These are phyloP conservation scores for Annulohypoxylon moriforme DNA, from an alignment of 495 filamentous ascomycete species.

Conservation along the genomic window DNA sequence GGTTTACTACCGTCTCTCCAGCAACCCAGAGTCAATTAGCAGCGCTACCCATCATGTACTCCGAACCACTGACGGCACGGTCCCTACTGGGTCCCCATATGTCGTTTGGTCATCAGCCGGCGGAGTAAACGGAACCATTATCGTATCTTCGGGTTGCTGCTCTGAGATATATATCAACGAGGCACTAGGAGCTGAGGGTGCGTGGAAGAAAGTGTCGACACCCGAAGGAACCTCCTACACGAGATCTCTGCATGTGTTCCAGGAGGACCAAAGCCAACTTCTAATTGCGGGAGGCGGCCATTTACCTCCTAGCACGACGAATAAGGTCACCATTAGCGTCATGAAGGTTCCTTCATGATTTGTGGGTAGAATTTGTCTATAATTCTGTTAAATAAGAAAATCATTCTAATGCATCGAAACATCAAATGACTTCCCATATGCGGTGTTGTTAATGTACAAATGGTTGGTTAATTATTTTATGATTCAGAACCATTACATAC, in stretches of 20 bases:
- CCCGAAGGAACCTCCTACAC: slow-evolving; percentile 64
- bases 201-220: slow-evolving; percentile 63
- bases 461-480: background rate
- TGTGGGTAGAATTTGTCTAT: background rate
- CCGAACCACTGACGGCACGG: slow-evolving; percentile 55
- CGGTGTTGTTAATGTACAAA: background rate
- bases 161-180: slow-evolving; percentile 69
- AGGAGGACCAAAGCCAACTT: slow-evolving; percentile 51
- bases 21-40: slow-evolving; percentile 65
- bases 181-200: slow-evolving; percentile 61
- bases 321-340: slow-evolving; percentile 56
- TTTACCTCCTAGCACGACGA: slow-evolving; percentile 56
- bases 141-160: slow-evolving; percentile 65
- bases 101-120: slow-evolving; percentile 66
- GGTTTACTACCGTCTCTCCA: slow-evolving; percentile 64
- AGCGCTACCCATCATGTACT: slow-evolving; percentile 56
- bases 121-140: slow-evolving; percentile 66
- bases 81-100: slow-evolving; percentile 67
- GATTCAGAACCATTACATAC: too few relatives aligned
- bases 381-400: background rate
- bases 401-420: background rate
- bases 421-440: too few relatives aligned
- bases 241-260: slow-evolving; percentile 60
- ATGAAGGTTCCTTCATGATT: slow-evolving; percentile 38
- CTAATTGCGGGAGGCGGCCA: slow-evolving; percentile 57